A percentile compares a stretch with the other conserved stretches of the same genome.
Conservation (phyloP, 164 flowering plant genomes). For the Houttuynia cordata region DNA sequence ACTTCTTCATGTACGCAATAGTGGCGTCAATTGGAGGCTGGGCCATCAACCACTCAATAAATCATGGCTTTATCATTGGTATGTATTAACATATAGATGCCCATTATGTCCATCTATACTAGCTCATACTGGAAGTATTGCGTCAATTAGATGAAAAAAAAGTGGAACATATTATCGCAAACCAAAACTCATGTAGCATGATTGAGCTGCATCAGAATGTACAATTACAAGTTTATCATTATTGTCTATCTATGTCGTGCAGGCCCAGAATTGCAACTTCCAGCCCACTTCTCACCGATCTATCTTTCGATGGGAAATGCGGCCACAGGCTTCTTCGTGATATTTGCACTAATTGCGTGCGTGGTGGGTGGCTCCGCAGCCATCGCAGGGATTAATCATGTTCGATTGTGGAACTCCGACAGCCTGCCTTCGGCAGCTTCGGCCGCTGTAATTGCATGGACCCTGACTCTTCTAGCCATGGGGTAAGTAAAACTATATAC, state of each 20-base stretch:
- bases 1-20: conserved; percentile 76
- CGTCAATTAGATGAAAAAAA: too few relatives aligned
- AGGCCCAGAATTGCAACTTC: conserved; percentile 61
- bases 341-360: conserved; percentile 60
- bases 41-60: conserved; percentile 70
- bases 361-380: conserved; percentile 71
- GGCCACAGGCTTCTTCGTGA: conserved; percentile 82
- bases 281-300: conserved; percentile 79
- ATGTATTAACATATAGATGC: conserved; percentile 2
- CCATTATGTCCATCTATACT: too few relatives aligned
- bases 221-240: too few relatives aligned
- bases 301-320: conserved; percentile 86
- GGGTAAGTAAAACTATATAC: conserved; percentile 39
- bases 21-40: conserved; percentile 75
- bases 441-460: conserved; percentile 65
- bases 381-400: conserved; percentile 48
- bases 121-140: too few relatives aligned
- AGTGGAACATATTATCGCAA: too few relatives aligned
- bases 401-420: conserved; percentile 41
- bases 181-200: too few relatives aligned
- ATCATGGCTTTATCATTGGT: conserved; percentile 86
- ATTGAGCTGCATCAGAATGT: neutral
- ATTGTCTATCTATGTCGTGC: conserved; percentile 8
- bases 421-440: conserved; percentile 63
- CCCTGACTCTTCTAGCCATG: conserved; percentile 76